Base-by-base conservation (phyloP, 2,329 filamentous ascomycete genomes). In the Fusarium incarnatum region DNA sequence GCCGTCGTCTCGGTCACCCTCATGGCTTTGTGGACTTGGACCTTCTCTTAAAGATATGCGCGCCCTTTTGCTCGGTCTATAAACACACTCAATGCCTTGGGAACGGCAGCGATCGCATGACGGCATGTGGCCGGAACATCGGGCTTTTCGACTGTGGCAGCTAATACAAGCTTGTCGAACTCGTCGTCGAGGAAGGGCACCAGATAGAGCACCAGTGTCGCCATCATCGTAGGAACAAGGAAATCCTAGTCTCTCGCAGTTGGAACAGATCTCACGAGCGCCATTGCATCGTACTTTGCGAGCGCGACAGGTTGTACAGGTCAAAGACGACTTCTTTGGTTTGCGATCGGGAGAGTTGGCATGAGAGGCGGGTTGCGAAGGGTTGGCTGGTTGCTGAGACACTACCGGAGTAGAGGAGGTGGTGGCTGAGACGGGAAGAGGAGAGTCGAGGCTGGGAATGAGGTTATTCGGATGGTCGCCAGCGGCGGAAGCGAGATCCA, bases 281-380 rank as follows among this genome's bases (percentile, higher is more conserved):
- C 86, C 85, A 73, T 88, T 85, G 78, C 87, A 89, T 49, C 86
- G 85, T 22, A 89, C 87, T 77, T 89, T 88, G 74, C 86, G 84
- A 50, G 83, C 81, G 23, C 85, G 84, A 67, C 85, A 87, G 13
- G 85, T 86, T 67, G 83, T 81, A 74, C 86, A 87, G n/a, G 86
- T 87, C 34, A 82, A 77, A 20, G 81, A 82, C 42, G 81, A 81
- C 60, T 82, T 81, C 67, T 82, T 83, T 25, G 78, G 79, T 45
- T 78, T 79, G 57, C 77, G 78, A 56, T 78, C 75, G 52, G 75
- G 73, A n/a, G 77, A 78, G 56, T 75, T 74, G 60, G 70, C 63
- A 57, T 76, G 71, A 37, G 73, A 74, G 23, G 58, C 46, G 7
- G 71, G 56, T 30, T 75, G 70, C n/a, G 72, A 76, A 45, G 55